Base-by-base conservation (phyloP, 2,329 filamentous ascomycete genomes). In the Plectosphaerella cucumerina region DNA sequence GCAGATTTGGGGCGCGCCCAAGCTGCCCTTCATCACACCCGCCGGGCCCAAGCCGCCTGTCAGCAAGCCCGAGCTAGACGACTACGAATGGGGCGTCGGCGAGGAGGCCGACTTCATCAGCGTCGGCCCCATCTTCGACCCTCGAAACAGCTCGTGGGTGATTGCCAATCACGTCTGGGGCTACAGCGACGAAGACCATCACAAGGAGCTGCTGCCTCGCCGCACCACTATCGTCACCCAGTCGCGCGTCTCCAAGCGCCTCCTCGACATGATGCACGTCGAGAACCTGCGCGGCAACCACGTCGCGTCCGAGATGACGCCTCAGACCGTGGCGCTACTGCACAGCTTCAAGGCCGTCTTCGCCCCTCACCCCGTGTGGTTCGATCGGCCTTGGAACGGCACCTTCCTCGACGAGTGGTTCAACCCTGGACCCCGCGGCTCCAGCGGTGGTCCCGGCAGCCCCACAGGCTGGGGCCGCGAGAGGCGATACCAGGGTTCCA, bases 291-390 rank as follows among this genome's bases (percentile, higher is more conserved):
- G 80, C 14, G 86, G 87, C 56, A 86, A 87, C 60, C 87, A 90
- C 62, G 84, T 92, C 60, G 87, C 86, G 52, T 88, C 87, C 0
- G 89, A 93, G 64, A 91, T 93, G 87, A 87, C 85, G 53, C 83
- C 87, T 1, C 84, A 87, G 50, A 86, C 86, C 0, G 80, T 86
- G 22, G 83, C 87, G 0, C 75, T 93, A 17, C 81, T 90, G 55
- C 87, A 94, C 63, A 88, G 89, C 6, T 74, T 92, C 46, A 93
- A 93, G 70, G 84, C 86, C 5, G 85, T 90, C 4, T 89, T 86
- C 61, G 87, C 84, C 11, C 89, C 89, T 11, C 88, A 92, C 66
- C 88, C 89, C 1, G 81, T 92, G 44, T 92, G 85, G 66, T 89
- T 90, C 61, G 88, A 93, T 66, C 81, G 87, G 54, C 80, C 86